Conservation (phyloP, 1,284 basidiomycete species). For the Heterobasidion parviporum region DNA sequence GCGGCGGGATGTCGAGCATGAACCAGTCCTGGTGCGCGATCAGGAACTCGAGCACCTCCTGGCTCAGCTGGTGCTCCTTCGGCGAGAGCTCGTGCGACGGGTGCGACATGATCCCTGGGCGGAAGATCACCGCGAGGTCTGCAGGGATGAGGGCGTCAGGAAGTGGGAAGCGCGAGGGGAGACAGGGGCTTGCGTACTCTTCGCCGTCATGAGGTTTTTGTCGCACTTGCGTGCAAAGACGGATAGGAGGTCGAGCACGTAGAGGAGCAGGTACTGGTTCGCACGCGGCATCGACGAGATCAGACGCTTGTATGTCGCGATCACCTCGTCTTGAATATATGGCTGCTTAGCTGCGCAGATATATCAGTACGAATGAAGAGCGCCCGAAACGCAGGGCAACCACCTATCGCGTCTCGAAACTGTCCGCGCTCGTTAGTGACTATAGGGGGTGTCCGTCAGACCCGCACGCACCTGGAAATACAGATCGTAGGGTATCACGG, state of each 20-base stretch:
- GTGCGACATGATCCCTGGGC: conserved; percentile 87
- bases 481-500: conserved; percentile 82
- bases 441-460: neutral
- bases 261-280: conserved; percentile 92
- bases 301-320: conserved; percentile 75
- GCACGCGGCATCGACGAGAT: conserved; percentile 81
- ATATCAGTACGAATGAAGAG: conserved; percentile 2
- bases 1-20: conserved; percentile 73
- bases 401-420: conserved; percentile 81
- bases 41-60: conserved; percentile 89
- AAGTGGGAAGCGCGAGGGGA: neutral
- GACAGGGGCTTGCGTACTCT: conserved; percentile 51
- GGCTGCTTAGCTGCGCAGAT: conserved; percentile 51
- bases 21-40: conserved; percentile 87
- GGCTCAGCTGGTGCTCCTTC: conserved; percentile 78
- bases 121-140: conserved; percentile 94
- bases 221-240: conserved; percentile 90
- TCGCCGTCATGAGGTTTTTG: conserved; percentile 92
- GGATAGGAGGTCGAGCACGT: conserved; percentile 91
- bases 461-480: conserved; percentile 69
- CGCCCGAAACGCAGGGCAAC: conserved; percentile 16
- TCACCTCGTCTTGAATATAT: conserved; percentile 58
- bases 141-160: neutral
- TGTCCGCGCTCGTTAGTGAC: conserved; percentile 20
- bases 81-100: conserved; percentile 79